Evolutionary conservation across 225 moss, liverwort and hornwort genomes (phyloP), one percentile per base, ranked within the genome.

Genomic region (Lunularia cruciata): DNA sequence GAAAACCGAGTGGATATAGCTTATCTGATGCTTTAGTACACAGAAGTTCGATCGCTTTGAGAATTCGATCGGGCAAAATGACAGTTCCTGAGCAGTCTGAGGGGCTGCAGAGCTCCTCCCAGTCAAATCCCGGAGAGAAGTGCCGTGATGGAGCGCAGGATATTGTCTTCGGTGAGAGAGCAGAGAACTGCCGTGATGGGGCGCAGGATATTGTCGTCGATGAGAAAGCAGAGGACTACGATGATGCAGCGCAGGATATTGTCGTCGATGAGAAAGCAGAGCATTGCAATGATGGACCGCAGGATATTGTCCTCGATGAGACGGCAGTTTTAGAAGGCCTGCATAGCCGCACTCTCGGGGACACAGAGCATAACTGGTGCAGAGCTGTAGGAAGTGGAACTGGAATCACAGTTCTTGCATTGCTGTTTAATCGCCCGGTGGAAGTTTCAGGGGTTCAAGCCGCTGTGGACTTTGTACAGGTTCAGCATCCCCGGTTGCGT

Each of bases 311-410:
- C 3, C 35, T 28, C 27, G 47, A 61, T 47, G n/a, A n/a, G n/a
- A 46, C 47, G 33, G 32, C 35, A 16, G 35, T 67, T 28, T 49
- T 92, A 42, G 85, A 83, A 47, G 90, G 89, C 33, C 82, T 89
- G 1, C 83, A 89, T 66, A 87, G 91, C 33, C 82, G 93, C 52
- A 64, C 84, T 73, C 83, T 91, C 12, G 98, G 98, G 31, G 84
- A 90, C 37, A 98, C 98, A 20, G 98, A 98, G 83, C 91, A 93
- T 47, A 98, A 93, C 69, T 98, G 98, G 98, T 98, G 93, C 78
- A 83, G 90, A 77, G 93, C 98, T 33, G 98, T 98, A 63, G 83
- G 75, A 4, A 85, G 73, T 19, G 98, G 98, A 33, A 98, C 93
- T 53, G 98, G 98, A 55, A 89, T 98, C 62, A 86, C 86, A 38